phyloP scores from a whole-genome alignment of 2,329 filamentous ascomycete species.

The Chalaropsis thielavioides region DNA sequence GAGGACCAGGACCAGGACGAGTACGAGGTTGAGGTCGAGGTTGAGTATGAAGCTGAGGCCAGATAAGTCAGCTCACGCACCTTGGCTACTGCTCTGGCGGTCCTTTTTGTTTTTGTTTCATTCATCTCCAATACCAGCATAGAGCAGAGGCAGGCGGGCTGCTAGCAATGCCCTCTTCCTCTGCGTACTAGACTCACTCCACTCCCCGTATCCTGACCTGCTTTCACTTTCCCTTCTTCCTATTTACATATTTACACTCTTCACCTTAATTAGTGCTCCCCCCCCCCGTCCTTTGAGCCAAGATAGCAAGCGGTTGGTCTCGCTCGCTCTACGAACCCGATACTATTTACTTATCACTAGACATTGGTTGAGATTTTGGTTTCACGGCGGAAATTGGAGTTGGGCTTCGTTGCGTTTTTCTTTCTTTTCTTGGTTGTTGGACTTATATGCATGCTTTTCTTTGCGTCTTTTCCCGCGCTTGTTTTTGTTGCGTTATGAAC shows the following conservation, averaged over 20 bases:
- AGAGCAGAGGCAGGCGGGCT: background rate
- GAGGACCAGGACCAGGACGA: too few relatives aligned
- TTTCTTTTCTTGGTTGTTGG: background rate
- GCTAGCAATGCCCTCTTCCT: background rate
- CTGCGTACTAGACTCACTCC: background rate
- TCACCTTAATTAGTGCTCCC: background rate
- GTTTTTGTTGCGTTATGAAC: background rate
- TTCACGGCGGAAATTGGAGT: constrained; percentile 1
- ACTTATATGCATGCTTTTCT: background rate
- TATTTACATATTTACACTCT: background rate
- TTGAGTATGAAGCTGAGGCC: background rate
- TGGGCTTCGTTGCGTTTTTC: background rate
- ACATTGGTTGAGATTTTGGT: constrained; percentile 1
- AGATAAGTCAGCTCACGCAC: background rate
- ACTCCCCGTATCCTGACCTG: background rate
- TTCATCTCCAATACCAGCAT: background rate
- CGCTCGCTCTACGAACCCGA: background rate
- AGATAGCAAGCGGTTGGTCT: background rate
- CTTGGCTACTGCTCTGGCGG: background rate
- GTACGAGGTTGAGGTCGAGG: background rate
- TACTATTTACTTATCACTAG: background rate
- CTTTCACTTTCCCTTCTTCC: background rate
- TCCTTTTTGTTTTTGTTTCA: background rate
- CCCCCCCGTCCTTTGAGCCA: background rate
- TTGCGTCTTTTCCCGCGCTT: background rate